Percentiles rank a stretch among this genome's conserved stretches.
These are phyloP conservation scores for Aspergillus novofumigatus DNA, from an alignment of 2,329 filamentous ascomycete genomes.

Conservation along the genomic window DNA sequence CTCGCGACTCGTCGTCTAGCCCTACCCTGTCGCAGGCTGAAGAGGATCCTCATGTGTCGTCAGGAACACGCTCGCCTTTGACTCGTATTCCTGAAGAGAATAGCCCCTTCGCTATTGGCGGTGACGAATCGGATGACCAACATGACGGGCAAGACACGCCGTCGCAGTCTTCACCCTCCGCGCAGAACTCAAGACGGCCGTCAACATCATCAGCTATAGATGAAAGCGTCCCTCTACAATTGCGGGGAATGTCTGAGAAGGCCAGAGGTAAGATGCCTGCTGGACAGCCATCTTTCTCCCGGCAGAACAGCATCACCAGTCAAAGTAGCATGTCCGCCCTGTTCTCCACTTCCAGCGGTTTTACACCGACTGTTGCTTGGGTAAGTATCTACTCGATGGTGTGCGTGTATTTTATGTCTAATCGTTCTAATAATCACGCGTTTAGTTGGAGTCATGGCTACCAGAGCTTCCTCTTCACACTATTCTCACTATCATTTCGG, in stretches of 20 bases:
- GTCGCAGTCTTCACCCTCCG: slow-evolving; percentile 53
- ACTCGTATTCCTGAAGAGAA: slow-evolving; percentile 73
- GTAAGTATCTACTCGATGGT: slow-evolving; percentile 35
- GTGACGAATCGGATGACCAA: slow-evolving; percentile 64
- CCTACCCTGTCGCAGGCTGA: slow-evolving; percentile 38
- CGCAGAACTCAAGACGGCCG: slow-evolving; percentile 56
- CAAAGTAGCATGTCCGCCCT: slow-evolving; percentile 62
- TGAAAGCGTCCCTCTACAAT: slow-evolving; percentile 74
- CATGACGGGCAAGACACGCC: slow-evolving; percentile 60
- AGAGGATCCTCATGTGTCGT: slow-evolving; percentile 33
- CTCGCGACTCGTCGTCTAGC: slow-evolving; percentile 35
- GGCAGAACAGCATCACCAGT: slow-evolving; percentile 85
- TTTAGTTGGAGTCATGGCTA: slow-evolving; percentile 85
- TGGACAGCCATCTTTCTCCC: slow-evolving; percentile 73
- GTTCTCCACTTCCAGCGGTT: slow-evolving; percentile 54
- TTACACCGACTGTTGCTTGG: slow-evolving; percentile 76
- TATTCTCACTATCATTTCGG: slow-evolving; percentile 69
- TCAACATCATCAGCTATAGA: slow-evolving; percentile 67
- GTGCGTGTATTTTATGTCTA: neutral
- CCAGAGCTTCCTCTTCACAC: slow-evolving; percentile 86
- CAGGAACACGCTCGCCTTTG: slow-evolving; percentile 56
- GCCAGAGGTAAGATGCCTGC: slow-evolving; percentile 93
- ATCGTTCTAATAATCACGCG: slow-evolving; percentile 13
- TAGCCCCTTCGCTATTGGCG: slow-evolving; percentile 80
- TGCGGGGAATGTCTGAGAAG: slow-evolving; percentile 95